These are phyloP conservation scores for Aaosphaeria pasadenensis DNA, from an alignment of 2,329 filamentous ascomycete genomes.

Conservation along the genomic window DNA sequence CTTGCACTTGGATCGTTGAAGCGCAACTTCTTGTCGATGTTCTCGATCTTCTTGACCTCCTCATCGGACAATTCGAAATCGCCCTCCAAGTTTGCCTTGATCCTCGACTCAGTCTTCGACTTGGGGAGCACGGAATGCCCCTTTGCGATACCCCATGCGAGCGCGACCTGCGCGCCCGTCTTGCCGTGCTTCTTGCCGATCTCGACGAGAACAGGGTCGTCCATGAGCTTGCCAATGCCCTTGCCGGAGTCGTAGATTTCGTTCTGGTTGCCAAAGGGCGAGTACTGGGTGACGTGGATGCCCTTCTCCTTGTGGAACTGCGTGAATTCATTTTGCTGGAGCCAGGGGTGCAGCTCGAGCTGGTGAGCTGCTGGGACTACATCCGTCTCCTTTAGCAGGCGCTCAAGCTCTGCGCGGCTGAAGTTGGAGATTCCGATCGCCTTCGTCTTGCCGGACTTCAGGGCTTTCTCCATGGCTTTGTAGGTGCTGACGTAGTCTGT, in stretches of 20 bases:
- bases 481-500: slow-evolving; percentile 30
- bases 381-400: slow-evolving; percentile 46
- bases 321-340: slow-evolving; percentile 24
- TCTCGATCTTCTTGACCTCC: slow-evolving; percentile 63
- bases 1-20: slow-evolving; percentile 58
- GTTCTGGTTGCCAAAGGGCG: slow-evolving; percentile 34
- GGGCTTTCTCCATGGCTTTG: slow-evolving; percentile 39
- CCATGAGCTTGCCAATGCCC: slow-evolving; percentile 37
- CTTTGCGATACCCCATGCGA: slow-evolving; percentile 80
- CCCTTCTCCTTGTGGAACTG: slow-evolving; percentile 24
- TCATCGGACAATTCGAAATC: slow-evolving; percentile 70
- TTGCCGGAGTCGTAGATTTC: slow-evolving; percentile 29
- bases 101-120: slow-evolving; percentile 28
- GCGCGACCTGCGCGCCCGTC: slow-evolving; percentile 77
- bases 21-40: slow-evolving; percentile 58
- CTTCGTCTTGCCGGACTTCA: slow-evolving; percentile 31
- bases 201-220: slow-evolving; percentile 62
- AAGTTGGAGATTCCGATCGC: slow-evolving; percentile 35
- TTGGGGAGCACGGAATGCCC: slow-evolving; percentile 34
- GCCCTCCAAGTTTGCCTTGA: slow-evolving; percentile 44
- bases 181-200: slow-evolving; percentile 64
- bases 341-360: slow-evolving; percentile 29
- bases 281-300: slow-evolving; percentile 34
- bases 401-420: slow-evolving; percentile 44
- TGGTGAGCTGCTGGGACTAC: slow-evolving; percentile 29